A percentile compares a stretch with the other conserved stretches of the same genome.
These are phyloP conservation scores for Peterozyma xylosa DNA, from an alignment of 805 yeast species.

Conservation along the genomic window DNA sequence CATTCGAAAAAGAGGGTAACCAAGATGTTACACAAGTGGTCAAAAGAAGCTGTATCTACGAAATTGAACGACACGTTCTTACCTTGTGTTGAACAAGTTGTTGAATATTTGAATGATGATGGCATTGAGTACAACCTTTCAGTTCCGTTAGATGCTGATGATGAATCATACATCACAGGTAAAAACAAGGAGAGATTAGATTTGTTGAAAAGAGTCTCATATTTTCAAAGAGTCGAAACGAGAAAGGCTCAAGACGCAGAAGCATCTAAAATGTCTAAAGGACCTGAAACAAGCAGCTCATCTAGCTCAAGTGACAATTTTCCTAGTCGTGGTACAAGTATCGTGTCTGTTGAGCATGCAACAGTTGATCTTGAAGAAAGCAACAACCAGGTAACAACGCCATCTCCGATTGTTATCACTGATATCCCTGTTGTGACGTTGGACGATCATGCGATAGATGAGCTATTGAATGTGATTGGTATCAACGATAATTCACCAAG, in stretches of 20 bases:
- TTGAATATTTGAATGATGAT: slow-evolving; percentile 45
- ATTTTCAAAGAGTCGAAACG: slow-evolving; percentile 59
- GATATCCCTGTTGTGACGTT: slow-evolving; percentile 34
- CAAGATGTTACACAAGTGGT: slow-evolving; percentile 47
- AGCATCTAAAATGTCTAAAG: slow-evolving; percentile 23
- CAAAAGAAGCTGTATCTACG: slow-evolving; percentile 33
- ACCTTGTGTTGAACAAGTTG: slow-evolving; percentile 53
- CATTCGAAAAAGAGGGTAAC: slow-evolving; percentile 48
- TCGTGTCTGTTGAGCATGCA: background rate
- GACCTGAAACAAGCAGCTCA: slow-evolving; percentile 26
- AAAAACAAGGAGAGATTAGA: slow-evolving; percentile 59
- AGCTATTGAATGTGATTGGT: slow-evolving; percentile 28
- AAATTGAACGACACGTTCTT: slow-evolving; percentile 31
- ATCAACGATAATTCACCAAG: slow-evolving; percentile 25
- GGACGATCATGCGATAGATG: slow-evolving; percentile 32
- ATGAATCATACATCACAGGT: slow-evolving; percentile 28
- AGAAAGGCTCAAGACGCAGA: slow-evolving; percentile 32
- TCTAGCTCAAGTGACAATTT: background rate
- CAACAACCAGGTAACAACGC: slow-evolving; percentile 1
- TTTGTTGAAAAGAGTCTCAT: slow-evolving; percentile 62
- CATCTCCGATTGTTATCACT: background rate
- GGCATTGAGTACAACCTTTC: slow-evolving; percentile 20
- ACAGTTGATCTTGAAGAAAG: slow-evolving; percentile 1
- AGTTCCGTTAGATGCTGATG: slow-evolving; percentile 23
- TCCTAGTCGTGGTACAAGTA: background rate